Conservation (phyloP, 2,329 filamentous ascomycete genomes). For the Didymella pinodella region DNA sequence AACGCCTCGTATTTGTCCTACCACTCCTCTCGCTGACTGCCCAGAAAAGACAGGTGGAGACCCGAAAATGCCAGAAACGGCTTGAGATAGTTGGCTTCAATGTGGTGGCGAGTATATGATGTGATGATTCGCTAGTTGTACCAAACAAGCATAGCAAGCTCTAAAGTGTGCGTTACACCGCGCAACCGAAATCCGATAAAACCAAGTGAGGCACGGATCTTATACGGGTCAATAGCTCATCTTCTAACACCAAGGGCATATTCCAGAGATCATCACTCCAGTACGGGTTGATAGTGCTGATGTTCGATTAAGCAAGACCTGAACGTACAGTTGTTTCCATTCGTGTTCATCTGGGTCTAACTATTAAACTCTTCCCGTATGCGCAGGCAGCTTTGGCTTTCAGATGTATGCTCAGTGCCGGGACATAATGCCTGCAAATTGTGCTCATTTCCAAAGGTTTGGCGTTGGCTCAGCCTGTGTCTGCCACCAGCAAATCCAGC, state of each 20-base stretch:
- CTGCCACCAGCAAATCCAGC: constrained; percentile 43
- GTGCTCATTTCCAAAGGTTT: not conserved
- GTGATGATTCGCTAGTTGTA: not conserved
- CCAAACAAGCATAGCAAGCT: not conserved
- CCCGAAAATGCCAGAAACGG: not conserved
- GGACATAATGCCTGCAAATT: not conserved
- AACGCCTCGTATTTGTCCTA: constrained; percentile 14
- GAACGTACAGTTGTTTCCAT: not conserved
- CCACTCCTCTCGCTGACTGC: not conserved
- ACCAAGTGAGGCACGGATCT: not conserved
- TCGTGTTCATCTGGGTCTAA: not conserved
- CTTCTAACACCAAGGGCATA: not conserved
- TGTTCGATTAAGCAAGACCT: not conserved
- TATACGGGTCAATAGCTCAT: not conserved
- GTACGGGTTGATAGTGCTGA: not conserved
- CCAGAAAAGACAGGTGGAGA: not conserved
- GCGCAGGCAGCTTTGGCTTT: not conserved
- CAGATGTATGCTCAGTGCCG: not conserved
- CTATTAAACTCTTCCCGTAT: not conserved
- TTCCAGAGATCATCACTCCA: not conserved
- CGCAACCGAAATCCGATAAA: not conserved
- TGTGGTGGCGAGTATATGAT: constrained; percentile 3
- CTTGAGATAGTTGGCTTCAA: not conserved
- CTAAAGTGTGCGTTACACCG: constrained; percentile 1
- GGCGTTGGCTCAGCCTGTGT: constrained; percentile 1